phyloP scores from a whole-genome alignment of 2,329 filamentous ascomycete species.

The Colletotrichum sp. region DNA sequence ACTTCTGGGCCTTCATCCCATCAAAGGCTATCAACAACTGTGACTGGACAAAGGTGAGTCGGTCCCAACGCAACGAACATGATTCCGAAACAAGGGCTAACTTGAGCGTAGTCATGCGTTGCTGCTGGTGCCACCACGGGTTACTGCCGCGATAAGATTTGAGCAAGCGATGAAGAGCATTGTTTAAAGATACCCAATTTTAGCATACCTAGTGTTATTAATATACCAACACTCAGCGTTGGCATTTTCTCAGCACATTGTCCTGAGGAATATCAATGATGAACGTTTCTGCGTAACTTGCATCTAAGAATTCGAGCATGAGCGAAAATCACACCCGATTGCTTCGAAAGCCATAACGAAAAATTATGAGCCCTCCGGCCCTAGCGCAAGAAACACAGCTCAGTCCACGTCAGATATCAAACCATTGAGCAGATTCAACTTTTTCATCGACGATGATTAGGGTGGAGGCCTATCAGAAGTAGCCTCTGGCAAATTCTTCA shows the following conservation, averaged over 20 bases:
- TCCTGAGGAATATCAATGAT: background rate
- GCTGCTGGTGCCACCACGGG: background rate
- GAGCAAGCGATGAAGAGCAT: background rate
- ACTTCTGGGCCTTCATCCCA: background rate
- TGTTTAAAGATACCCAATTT: background rate
- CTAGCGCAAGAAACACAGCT: background rate
- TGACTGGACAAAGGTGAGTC: background rate
- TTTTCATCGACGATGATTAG: no score
- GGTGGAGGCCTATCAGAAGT: no score
- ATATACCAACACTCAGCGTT: background rate
- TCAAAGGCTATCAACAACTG: constrained; percentile 1
- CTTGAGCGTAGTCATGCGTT: background rate
- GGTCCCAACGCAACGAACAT: accelerated
- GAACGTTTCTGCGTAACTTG: background rate
- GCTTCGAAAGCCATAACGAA: background rate
- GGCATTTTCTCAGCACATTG: accelerated
- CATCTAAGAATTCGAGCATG: accelerated
- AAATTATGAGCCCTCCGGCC: background rate
- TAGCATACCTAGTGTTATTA: background rate
- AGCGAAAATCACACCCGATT: accelerated
- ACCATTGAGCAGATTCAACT: background rate
- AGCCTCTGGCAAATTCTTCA: no score
- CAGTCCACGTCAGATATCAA: background rate
- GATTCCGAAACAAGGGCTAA: background rate
- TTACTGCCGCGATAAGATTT: background rate